Evolutionary conservation across 2,329 filamentous ascomycete species (phyloP).

Genomic region (Fusarium protoensiforme): DNA sequence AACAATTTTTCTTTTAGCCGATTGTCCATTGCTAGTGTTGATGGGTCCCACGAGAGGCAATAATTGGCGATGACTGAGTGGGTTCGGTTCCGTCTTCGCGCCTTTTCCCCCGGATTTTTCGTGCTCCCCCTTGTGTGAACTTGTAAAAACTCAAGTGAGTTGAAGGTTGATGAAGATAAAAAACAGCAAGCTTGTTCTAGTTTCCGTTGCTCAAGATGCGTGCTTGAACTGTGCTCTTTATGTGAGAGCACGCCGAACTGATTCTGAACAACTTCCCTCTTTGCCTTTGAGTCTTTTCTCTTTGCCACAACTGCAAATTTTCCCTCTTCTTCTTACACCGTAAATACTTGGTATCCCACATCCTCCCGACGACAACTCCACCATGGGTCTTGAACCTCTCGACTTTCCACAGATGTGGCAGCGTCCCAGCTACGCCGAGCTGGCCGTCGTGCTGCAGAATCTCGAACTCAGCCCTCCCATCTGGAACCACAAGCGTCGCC

Average conservation of each 20-base stretch:
- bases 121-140: slow-evolving; percentile 2
- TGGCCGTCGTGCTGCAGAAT: slow-evolving; percentile 73
- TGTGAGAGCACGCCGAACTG: slow-evolving; percentile 2
- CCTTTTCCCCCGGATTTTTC: slow-evolving; percentile 18
- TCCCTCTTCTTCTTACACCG: neutral
- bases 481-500: slow-evolving; percentile 66
- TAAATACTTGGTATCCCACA: neutral
- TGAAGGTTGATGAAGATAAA: neutral
- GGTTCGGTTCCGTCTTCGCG: neutral
- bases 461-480: slow-evolving; percentile 75
- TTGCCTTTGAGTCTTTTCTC: neutral
- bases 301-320: slow-evolving; percentile 22
- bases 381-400: slow-evolving; percentile 49
- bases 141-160: slow-evolving; percentile 10
- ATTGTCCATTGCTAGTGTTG: slow-evolving; percentile 5
- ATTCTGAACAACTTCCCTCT: neutral
- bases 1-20: slow-evolving; percentile 1
- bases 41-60: slow-evolving; percentile 7
- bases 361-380: neutral
- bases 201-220: slow-evolving; percentile 24
- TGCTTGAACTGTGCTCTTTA: slow-evolving; percentile 29
- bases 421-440: slow-evolving; percentile 72
- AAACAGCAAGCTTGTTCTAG: neutral
- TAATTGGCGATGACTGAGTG: slow-evolving; percentile 11
- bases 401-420: slow-evolving; percentile 88